Evolutionary conservation across 2,329 filamentous ascomycete species (phyloP), one percentile per base, ranked within the genome.

Genomic region (Nigrospora sphaerica): DNA sequence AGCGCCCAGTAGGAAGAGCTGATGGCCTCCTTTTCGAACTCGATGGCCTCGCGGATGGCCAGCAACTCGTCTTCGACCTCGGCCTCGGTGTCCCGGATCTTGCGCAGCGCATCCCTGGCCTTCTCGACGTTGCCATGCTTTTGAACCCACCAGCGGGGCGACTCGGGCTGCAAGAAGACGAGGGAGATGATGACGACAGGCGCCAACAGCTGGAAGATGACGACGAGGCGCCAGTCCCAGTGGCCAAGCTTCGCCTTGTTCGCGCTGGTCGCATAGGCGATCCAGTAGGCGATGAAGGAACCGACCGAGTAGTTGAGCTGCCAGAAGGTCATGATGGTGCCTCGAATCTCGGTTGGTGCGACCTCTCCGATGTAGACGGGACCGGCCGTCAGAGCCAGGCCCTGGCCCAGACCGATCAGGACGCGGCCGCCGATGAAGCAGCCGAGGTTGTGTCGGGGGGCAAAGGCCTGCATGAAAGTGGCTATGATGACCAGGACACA

Each of bases 221-320:
- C 78, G 13, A 87, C 80, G 69, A 86, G 77, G 56, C 77, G 79
- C 83, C 83, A 87, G 63, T 86, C 82, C 84, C 83, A 86, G 54
- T 88, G 71, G 35, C 83, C 83, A 6, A 86, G 73, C 37, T 54
- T 67, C 37, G 66, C 54, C 38, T 69, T 67, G 62, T 85, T 67
- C 57, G 79, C 70, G 33, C 73, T 72, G 59, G 78, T 80, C 14
- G 75, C 82, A 54, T 76, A 86, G 60, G 81, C 81, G 58, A 86
- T 78, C 81, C 69, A 72, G 67, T 79, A 82, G 43, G 78, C 81
- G 53, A 85, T 78, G 63, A 83, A 85, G 13, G 73, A 77, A 4
- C 81, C 81, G 23, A 84, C 81, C 2, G 70, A 78, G 64, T 83
- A 85, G 65, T 82, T 83, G 55, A 82, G 73, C 61, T 85, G 81